Conservation (phyloP, 352 stramenopile genomes). For the Pythium utonaiense region DNA sequence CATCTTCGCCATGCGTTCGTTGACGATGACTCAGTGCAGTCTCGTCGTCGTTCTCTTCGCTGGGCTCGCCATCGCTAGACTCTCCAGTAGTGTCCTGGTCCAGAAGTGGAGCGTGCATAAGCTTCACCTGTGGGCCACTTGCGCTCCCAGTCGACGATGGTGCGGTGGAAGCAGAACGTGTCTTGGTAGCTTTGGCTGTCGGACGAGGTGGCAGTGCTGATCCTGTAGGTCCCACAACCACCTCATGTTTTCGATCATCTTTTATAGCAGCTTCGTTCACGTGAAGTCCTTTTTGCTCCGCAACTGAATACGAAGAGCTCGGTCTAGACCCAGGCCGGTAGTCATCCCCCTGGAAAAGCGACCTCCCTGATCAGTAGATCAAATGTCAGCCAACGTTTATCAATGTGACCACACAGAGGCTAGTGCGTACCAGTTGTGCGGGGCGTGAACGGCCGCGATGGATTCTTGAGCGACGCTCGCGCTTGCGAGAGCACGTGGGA, state of each 20-base stretch:
- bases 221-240: neutral
- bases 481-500: conserved; percentile 78
- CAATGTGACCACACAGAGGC: neutral
- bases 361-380: conserved; percentile 20
- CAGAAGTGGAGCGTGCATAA: conserved; percentile 40
- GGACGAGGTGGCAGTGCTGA: conserved; percentile 7
- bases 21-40: neutral
- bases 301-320: conserved; percentile 58
- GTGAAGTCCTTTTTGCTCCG: conserved; percentile 36
- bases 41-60: neutral
- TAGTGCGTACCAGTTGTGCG: conserved; percentile 34
- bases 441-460: conserved; percentile 75
- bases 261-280: conserved; percentile 11
- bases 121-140: conserved; percentile 28
- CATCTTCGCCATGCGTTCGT: conserved; percentile 10
- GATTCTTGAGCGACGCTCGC: conserved; percentile 75
- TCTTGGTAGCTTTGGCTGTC: neutral
- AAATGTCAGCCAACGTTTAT: neutral
- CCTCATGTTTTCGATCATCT: conserved; percentile 5
- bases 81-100: neutral
- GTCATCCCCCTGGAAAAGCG: conserved; percentile 75
- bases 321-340: conserved; percentile 64
- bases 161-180: neutral
- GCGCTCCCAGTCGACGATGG: neutral
- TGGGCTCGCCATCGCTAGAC: conserved; percentile 3